Evolutionary conservation across 805 yeast genomes (phyloP), one percentile per base, ranked within the genome.

Genomic region (Candida chilensis): DNA sequence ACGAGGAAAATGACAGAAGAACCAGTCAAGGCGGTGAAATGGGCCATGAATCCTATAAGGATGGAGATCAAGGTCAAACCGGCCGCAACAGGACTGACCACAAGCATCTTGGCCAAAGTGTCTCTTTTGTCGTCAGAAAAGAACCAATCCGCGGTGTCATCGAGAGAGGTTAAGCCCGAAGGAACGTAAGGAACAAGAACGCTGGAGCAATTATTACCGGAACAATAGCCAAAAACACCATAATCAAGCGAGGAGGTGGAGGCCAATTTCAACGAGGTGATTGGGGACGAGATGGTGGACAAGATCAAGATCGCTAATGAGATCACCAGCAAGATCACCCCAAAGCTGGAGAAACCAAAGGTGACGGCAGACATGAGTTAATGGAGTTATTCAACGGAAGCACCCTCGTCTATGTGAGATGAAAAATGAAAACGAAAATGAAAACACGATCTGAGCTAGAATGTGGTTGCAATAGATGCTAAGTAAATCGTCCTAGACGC

Each of bases 201-300:
- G 5, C 42, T 44, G 12, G 64, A 47, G 43, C 83, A 76, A 3
- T 40, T 36, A 1, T 47, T 43, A 4, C 39, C 35, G 4, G 44
- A 25, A 45, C 92, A 82, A 46, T 67, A 73, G 3, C 92, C 92
- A 45, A 82, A 69, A 2, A 73, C 68, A 19, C 92, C 92, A 48
- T 67, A 82, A 2, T 59, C 54, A 38, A 57, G 54, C 25, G 51
- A 47, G 14, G 54, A 54, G 20, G 74, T 63, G 20, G 62, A 47
- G 5, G 78, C 77, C 10, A 82, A 40, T 3, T 59, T 57, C 27
- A 82, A 62, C 5, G 61, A 43, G 6, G 68, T 58, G 2, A 74
- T 74, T 0, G 94, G 90, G 8, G 73, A 64, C 1, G 85, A 66
- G 16, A 82, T 60, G 13, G 75, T 63, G 3, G 79, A 73, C 18